Evolutionary conservation across 257 asterid genomes (phyloP).

Genomic region (Henckelia pumila): DNA sequence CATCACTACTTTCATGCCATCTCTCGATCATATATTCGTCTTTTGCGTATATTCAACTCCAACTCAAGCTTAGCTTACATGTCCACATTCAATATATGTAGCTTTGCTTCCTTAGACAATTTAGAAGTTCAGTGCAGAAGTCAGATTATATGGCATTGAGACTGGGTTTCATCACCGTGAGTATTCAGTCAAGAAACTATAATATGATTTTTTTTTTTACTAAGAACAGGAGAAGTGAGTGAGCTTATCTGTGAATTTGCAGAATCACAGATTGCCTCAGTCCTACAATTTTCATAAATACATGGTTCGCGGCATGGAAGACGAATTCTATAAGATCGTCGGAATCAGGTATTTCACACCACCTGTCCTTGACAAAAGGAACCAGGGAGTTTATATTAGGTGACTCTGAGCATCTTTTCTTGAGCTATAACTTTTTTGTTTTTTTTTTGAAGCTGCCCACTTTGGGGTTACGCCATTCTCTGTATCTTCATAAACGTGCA

Average conservation of each 20-base stretch:
- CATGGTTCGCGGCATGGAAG: constrained; percentile 96
- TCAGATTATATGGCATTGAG: constrained; percentile 83
- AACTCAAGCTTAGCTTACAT: too few relatives aligned
- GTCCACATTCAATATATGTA: constrained; percentile 28
- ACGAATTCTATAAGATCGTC: constrained; percentile 74
- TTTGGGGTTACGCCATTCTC: constrained; percentile 86
- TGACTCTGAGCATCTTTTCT: too few relatives aligned
- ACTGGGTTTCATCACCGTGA: constrained; percentile 89
- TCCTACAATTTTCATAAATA: constrained; percentile 83
- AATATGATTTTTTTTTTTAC: not conserved
- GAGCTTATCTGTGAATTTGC: constrained; percentile 24
- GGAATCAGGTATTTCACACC: constrained; percentile 64
- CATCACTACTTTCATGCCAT: not conserved
- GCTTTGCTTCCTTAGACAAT: constrained; percentile 90
- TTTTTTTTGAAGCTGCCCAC: constrained; percentile 71
- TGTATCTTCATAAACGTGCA: constrained; percentile 87
- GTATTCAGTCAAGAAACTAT: constrained; percentile 34
- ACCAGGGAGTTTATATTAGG: too few relatives aligned
- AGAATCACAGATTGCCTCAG: constrained; percentile 74
- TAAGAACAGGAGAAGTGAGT: not conserved
- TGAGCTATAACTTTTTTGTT: not conserved
- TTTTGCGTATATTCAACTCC: too few relatives aligned
- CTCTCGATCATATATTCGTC: not conserved
- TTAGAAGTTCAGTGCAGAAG: constrained; percentile 64
- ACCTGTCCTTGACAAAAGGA: not conserved